These are phyloP conservation scores for Scolecobasidium constrictum DNA, from an alignment of 2,329 filamentous ascomycete species.

Conservation along the genomic window DNA sequence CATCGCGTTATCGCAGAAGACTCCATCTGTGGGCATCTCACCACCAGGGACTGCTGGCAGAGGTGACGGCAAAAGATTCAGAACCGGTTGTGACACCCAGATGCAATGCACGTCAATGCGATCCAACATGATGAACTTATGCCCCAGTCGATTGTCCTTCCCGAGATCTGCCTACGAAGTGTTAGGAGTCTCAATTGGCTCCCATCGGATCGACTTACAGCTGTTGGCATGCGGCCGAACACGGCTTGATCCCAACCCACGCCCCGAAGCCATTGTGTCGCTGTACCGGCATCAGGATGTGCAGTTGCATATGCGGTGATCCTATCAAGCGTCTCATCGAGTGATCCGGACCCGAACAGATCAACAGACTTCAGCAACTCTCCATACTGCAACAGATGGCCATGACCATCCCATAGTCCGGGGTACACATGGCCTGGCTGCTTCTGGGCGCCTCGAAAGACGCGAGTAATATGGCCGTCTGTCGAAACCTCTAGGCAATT, in stretches of 20 bases:
- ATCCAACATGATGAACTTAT: conserved; percentile 57
- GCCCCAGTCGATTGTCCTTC: conserved; percentile 39
- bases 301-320: conserved; percentile 40
- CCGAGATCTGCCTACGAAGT: conserved; percentile 42
- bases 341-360: conserved; percentile 47
- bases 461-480: neutral
- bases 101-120: conserved; percentile 60
- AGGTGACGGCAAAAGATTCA: conserved; percentile 45
- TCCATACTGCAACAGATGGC: conserved; percentile 54
- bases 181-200: conserved; percentile 1
- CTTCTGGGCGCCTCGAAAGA: neutral
- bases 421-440: conserved; percentile 48
- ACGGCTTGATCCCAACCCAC: conserved; percentile 61
- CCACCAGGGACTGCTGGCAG: conserved; percentile 47
- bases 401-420: conserved; percentile 61
- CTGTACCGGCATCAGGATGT: conserved; percentile 42
- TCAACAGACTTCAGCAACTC: conserved; percentile 57
- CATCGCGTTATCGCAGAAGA: conserved; percentile 67
- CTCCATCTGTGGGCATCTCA: conserved; percentile 54
- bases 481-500: neutral
- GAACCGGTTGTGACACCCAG: conserved; percentile 55
- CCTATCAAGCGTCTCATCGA: conserved; percentile 43
- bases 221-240: conserved; percentile 54
- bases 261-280: conserved; percentile 52
- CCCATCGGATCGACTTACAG: conserved; percentile 32